Evolutionary conservation across 768 basidiomycete species (phyloP).

Genomic region (Xerocomellus amylosporus): DNA sequence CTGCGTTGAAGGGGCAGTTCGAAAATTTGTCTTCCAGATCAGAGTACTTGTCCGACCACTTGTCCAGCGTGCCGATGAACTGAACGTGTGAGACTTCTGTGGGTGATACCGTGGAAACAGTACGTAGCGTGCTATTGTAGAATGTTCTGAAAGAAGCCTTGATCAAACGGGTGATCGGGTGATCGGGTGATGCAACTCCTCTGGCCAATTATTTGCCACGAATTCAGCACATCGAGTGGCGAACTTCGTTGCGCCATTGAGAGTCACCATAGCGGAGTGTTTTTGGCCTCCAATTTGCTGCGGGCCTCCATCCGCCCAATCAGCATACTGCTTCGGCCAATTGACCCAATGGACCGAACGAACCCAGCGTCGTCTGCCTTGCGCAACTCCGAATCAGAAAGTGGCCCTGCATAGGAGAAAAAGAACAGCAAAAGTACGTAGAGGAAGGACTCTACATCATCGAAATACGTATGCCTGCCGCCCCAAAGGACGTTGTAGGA

Average conservation of each 20-base stretch:
- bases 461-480: neutral
- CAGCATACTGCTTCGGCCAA: neutral
- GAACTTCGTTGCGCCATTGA: too few species aligned
- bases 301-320: neutral
- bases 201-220: too few species aligned
- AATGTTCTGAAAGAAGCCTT: neutral
- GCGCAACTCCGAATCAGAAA: neutral
- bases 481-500: neutral
- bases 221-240: too few species aligned
- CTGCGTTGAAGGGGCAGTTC: neutral
- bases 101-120: neutral
- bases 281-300: neutral
- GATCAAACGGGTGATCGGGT: neutral
- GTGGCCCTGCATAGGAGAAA: slow-evolving; percentile 1
- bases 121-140: neutral
- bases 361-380: neutral
- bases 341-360: neutral
- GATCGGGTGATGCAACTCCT: neutral
- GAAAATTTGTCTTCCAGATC: neutral
- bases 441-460: slow-evolving; percentile 4
- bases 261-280: neutral
- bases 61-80: neutral
- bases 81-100: neutral
- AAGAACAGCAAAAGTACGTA: neutral
- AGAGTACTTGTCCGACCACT: neutral